A percentile compares a stretch with the other conserved stretches of the same genome.
Evolutionary conservation across 2,329 filamentous ascomycete genomes (phyloP).

Genomic region (Colletotrichum ledebouriae): DNA sequence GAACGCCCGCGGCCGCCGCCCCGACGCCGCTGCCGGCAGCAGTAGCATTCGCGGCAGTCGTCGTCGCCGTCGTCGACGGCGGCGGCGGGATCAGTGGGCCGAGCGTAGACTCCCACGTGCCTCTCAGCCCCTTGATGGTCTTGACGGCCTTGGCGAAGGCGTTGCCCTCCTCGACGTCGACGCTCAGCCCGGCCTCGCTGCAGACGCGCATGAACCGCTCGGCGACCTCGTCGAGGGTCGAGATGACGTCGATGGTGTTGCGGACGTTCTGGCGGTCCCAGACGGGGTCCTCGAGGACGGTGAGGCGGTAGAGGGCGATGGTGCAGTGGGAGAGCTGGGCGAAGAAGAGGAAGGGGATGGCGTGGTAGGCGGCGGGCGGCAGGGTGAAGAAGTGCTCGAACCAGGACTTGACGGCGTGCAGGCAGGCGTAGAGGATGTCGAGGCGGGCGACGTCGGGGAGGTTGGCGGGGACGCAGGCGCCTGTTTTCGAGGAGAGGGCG

Average conservation of each 20-base stretch:
- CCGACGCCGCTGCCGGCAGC: not conserved
- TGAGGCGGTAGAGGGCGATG: slow-evolving; percentile 51
- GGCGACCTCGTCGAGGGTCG: slow-evolving; percentile 47
- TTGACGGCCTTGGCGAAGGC: slow-evolving; percentile 52
- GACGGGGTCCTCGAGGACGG: slow-evolving; percentile 52
- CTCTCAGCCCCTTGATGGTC: slow-evolving; percentile 52
- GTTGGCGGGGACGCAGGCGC: slow-evolving; percentile 38
- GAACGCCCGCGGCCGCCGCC: not conserved
- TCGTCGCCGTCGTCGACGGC: slow-evolving; percentile 8
- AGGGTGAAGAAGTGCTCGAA: slow-evolving; percentile 52
- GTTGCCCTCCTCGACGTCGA: slow-evolving; percentile 48
- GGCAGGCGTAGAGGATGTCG: slow-evolving; percentile 49
- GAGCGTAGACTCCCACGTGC: slow-evolving; percentile 54
- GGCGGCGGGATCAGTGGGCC: slow-evolving; percentile 32
- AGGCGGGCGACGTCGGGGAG: slow-evolving; percentile 45
- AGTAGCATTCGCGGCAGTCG: slow-evolving; percentile 25
- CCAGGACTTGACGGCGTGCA: slow-evolving; percentile 47
- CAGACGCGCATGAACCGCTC: slow-evolving; percentile 30
- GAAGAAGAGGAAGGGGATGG: slow-evolving; percentile 52
- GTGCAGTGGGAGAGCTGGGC: slow-evolving; percentile 52
- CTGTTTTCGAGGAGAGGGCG: slow-evolving; percentile 43
- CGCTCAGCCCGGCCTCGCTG: slow-evolving; percentile 14
- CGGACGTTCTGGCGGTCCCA: slow-evolving; percentile 54
- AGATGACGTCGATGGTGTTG: slow-evolving; percentile 51
- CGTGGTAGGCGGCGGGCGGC: slow-evolving; percentile 47